Conservation (phyloP, 495 filamentous ascomycete genomes). For the Penicillium argentinense region DNA sequence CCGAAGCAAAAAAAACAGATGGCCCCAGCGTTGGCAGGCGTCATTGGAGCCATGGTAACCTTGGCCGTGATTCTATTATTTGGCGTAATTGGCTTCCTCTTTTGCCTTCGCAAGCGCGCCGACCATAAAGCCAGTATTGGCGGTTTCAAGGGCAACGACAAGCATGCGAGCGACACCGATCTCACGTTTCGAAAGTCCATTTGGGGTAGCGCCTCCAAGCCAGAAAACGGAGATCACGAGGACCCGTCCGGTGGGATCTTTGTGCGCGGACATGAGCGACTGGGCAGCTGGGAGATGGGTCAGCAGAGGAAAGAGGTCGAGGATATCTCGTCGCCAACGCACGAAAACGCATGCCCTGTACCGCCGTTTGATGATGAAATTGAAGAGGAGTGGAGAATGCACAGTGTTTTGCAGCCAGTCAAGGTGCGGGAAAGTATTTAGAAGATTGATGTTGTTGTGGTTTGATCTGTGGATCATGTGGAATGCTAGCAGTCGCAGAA, state of each 20-base stretch:
- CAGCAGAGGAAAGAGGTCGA: conserved; percentile 24
- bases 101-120: conserved; percentile 36
- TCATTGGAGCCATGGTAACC: conserved; percentile 51
- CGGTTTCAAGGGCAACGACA: conserved; percentile 51
- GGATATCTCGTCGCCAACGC: conserved; percentile 1
- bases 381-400: conserved; percentile 33
- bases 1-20: conserved; percentile 17
- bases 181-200: conserved; percentile 36
- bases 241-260: conserved; percentile 17
- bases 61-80: conserved; percentile 32
- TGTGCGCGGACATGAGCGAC: conserved; percentile 43
- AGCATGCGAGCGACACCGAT: conserved; percentile 52
- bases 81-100: conserved; percentile 33
- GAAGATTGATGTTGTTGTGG: too few relatives aligned
- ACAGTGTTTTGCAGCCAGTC: conserved; percentile 30
- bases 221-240: conserved; percentile 13
- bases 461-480: too few relatives aligned
- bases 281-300: conserved; percentile 55
- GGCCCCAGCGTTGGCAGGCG: conserved; percentile 51
- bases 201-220: conserved; percentile 23
- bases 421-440: conserved; percentile 38
- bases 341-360: background rate
- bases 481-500: too few relatives aligned
- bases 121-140: conserved; percentile 27
- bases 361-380: conserved; percentile 9